Percentiles rank a stretch among this genome's conserved stretches.
Conservation (phyloP, 1,139 yeast species). For the Blastobotrys aristatus region DNA sequence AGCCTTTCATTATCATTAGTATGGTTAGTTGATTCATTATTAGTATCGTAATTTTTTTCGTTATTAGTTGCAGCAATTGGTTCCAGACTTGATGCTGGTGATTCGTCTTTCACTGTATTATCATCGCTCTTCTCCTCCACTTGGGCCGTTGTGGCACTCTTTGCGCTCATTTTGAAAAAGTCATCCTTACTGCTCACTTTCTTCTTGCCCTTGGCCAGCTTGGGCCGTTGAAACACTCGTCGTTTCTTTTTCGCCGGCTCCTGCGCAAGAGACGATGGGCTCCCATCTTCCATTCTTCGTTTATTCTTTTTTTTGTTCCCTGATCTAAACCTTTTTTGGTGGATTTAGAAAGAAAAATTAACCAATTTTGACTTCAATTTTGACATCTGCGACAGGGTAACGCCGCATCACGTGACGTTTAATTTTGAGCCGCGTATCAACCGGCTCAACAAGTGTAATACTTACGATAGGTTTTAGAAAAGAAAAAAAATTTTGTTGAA, state of each 20-base stretch:
- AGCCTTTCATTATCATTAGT: background rate
- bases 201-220: background rate
- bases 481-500: background rate
- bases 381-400: constrained; percentile 8
- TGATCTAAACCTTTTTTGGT: no score
- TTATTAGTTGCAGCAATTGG: no score
- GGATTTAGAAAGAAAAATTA: no score
- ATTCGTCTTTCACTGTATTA: no score
- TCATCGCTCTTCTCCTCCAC: constrained; percentile 1
- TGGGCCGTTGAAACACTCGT: constrained; percentile 1
- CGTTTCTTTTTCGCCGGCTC: background rate
- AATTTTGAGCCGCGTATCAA: background rate
- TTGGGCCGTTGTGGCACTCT: background rate
- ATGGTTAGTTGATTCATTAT: background rate
- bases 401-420: constrained; percentile 8
- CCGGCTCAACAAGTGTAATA: background rate
- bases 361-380: no score
- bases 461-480: background rate
- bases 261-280: background rate
- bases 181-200: background rate
- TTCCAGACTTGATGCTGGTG: no score
- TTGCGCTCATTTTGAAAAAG: constrained; percentile 1
- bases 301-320: background rate
- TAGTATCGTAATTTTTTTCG: background rate
- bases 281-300: background rate